Evolutionary conservation across 768 basidiomycete species (phyloP).

Genomic region (Mycena rosella): DNA sequence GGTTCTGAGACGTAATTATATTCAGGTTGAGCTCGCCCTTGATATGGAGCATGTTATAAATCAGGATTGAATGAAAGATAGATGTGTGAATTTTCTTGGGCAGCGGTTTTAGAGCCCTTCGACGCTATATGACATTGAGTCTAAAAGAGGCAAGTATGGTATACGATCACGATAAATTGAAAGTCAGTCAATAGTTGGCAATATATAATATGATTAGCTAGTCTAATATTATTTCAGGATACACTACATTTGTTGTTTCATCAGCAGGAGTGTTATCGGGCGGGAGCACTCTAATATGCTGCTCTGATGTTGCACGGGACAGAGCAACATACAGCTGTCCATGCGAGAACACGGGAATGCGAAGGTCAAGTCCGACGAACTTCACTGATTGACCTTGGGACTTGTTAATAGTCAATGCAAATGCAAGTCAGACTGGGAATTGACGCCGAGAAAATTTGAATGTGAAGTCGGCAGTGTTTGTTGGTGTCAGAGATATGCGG

Average conservation of each 20-base stretch:
- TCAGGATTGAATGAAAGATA: too few species aligned
- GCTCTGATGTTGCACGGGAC: not conserved
- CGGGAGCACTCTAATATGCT: not conserved
- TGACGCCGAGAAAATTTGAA: conserved; percentile 51
- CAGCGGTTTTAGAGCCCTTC: too few species aligned
- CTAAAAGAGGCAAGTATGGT: too few species aligned
- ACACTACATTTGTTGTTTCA: not conserved
- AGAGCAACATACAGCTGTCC: conserved; percentile 3
- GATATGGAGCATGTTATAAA: too few species aligned
- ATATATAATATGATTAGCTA: not conserved
- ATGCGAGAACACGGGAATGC: conserved; percentile 1
- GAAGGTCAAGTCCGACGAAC: conserved; percentile 1
- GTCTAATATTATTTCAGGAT: not conserved
- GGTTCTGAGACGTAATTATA: too few species aligned
- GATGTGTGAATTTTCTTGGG: too few species aligned
- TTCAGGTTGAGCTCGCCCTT: too few species aligned
- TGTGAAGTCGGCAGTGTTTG: conserved; percentile 40
- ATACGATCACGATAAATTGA: too few species aligned
- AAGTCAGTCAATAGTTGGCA: too few species aligned
- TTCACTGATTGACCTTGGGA: conserved; percentile 28
- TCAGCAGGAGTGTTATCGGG: not conserved
- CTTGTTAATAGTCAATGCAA: conserved; percentile 65
- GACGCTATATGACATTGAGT: too few species aligned
- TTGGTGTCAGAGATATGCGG: conserved; percentile 49
- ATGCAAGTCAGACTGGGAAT: conserved; percentile 59